Evolutionary conservation across 2,329 filamentous ascomycete species (phyloP).

Genomic region (Hypoxylon sp.): DNA sequence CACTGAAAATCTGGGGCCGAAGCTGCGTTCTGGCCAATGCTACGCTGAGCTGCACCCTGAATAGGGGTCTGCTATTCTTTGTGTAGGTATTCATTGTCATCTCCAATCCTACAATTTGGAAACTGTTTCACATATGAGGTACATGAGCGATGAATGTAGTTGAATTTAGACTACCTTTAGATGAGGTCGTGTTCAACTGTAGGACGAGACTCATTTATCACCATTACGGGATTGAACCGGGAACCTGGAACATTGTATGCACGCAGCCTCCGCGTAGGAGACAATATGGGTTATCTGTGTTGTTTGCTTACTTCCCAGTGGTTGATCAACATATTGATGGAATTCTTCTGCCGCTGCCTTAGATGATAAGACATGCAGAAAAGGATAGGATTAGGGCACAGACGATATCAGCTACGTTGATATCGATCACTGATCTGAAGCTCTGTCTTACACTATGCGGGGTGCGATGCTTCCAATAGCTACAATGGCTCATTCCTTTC

Average conservation of each 20-base stretch:
- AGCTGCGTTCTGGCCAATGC: background rate
- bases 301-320: constrained; percentile 14
- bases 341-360: background rate
- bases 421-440: too few relatives aligned
- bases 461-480: background rate
- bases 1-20: constrained; percentile 25
- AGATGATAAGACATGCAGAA: background rate
- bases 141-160: too few relatives aligned
- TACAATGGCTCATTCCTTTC: background rate
- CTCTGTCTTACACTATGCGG: background rate
- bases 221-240: background rate
- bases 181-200: constrained; percentile 19
- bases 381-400: too few relatives aligned
- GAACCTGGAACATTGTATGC: background rate
- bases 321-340: background rate
- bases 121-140: background rate
- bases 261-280: background rate
- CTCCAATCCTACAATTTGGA: background rate
- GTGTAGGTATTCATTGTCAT: background rate
- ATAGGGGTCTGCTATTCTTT: constrained; percentile 8
- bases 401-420: too few relatives aligned
- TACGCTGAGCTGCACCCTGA: background rate
- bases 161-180: background rate
- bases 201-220: background rate
- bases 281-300: constrained; percentile 3